These are phyloP conservation scores for Ogataea trehaloabstinens DNA, from an alignment of 805 yeast species.

Conservation along the genomic window DNA sequence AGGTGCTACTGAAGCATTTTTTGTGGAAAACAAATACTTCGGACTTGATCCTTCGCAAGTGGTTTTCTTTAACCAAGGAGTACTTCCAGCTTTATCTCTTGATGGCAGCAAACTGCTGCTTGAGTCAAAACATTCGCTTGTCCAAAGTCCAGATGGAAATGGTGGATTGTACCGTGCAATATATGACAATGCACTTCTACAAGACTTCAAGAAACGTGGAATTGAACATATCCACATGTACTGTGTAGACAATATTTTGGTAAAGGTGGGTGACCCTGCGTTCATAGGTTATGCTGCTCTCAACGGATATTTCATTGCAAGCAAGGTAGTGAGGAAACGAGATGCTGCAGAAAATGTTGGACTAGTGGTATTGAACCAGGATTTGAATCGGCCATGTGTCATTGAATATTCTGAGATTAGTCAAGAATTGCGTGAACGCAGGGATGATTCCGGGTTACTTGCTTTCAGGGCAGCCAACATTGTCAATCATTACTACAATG, in stretches of 20 bases:
- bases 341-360: slow-evolving; percentile 90
- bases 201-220: slow-evolving; percentile 64
- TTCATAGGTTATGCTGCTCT: slow-evolving; percentile 81
- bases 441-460: slow-evolving; percentile 60
- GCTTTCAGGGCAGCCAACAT: slow-evolving; percentile 92
- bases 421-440: slow-evolving; percentile 63
- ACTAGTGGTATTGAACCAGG: slow-evolving; percentile 69
- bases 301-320: slow-evolving; percentile 70
- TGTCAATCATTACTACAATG: slow-evolving; percentile 93
- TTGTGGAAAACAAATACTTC: slow-evolving; percentile 59
- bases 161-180: slow-evolving; percentile 95
- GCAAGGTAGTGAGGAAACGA: slow-evolving; percentile 92
- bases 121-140: slow-evolving; percentile 51
- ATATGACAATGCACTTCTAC: slow-evolving; percentile 56
- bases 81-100: slow-evolving; percentile 79
- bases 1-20: slow-evolving; percentile 67
- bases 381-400: slow-evolving; percentile 70
- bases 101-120: slow-evolving; percentile 71
- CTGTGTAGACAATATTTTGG: slow-evolving; percentile 93
- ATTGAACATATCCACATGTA: slow-evolving; percentile 92
- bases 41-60: slow-evolving; percentile 65
- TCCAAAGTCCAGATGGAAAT: slow-evolving; percentile 95
- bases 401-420: slow-evolving; percentile 94
- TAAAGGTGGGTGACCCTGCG: slow-evolving; percentile 89
- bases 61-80: slow-evolving; percentile 89